Evolutionary conservation across 2,329 filamentous ascomycete species (phyloP).

Genomic region (Talaromyces sp.): DNA sequence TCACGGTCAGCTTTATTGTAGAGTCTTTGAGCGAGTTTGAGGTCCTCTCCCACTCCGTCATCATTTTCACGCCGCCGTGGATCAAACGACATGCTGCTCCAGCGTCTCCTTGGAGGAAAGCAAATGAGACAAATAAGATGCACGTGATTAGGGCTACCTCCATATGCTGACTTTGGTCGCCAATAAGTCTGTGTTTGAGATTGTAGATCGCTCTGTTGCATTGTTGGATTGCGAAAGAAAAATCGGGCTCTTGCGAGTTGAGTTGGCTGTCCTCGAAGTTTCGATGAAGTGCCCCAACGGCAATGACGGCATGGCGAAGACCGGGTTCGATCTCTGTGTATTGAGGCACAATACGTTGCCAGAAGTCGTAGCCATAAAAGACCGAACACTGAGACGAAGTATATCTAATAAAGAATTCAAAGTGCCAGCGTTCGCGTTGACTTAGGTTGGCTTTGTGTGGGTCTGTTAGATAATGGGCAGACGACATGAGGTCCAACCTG

Average conservation of each 20-base stretch:
- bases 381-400: slow-evolving; percentile 8
- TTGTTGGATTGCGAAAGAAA: slow-evolving; percentile 16
- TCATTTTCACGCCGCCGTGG: slow-evolving; percentile 15
- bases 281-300: slow-evolving; percentile 12
- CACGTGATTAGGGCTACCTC: slow-evolving; percentile 18
- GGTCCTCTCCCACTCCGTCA: slow-evolving; percentile 9
- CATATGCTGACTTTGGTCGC: slow-evolving; percentile 15
- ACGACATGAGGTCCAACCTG: background rate
- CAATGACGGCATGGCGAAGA: slow-evolving; percentile 10
- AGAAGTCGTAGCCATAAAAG: slow-evolving; percentile 4
- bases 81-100: slow-evolving; percentile 14
- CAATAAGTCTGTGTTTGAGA: slow-evolving; percentile 12
- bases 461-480: background rate
- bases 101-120: slow-evolving; percentile 20
- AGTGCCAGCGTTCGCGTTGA: background rate
- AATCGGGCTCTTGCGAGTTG: background rate
- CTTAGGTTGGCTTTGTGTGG: slow-evolving; percentile 3
- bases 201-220: slow-evolving; percentile 16
- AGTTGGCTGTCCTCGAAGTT: slow-evolving; percentile 14
- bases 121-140: slow-evolving; percentile 19
- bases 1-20: slow-evolving; percentile 7
- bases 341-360: slow-evolving; percentile 5
- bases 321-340: slow-evolving; percentile 5
- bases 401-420: slow-evolving; percentile 9
- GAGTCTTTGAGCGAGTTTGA: background rate